Conservation (phyloP, 2,329 filamentous ascomycete genomes). For the Fusarium hainanense region DNA sequence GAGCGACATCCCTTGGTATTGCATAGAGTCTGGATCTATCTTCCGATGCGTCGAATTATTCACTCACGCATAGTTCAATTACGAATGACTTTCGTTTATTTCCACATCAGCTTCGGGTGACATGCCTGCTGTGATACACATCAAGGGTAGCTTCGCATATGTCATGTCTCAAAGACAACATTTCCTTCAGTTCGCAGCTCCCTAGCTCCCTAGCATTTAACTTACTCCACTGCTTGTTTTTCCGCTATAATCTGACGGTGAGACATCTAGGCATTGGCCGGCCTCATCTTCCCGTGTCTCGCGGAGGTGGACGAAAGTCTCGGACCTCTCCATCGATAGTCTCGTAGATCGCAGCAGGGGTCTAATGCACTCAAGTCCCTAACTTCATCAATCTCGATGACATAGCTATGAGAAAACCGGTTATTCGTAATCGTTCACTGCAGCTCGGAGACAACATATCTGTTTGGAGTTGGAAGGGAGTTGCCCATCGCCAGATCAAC, state of each 20-base stretch:
- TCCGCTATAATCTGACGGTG: not conserved
- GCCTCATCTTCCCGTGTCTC: not conserved
- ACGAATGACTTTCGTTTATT: not conserved
- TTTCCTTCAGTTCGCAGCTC: fast-evolving
- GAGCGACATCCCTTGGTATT: not conserved
- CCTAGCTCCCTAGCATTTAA: not conserved
- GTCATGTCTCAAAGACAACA: not conserved
- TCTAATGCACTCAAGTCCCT: too few relatives aligned
- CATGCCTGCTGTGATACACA: not conserved
- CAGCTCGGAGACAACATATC: not conserved
- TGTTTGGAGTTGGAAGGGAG: not conserved
- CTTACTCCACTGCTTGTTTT: not conserved
- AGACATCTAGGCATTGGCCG: not conserved
- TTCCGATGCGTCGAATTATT: not conserved
- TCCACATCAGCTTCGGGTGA: too few relatives aligned
- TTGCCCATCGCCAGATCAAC: not conserved
- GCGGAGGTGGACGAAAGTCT: not conserved
- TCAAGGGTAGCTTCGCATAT: not conserved
- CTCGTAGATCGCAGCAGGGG: not conserved
- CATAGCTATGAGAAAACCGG: not conserved
- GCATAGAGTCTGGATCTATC: not conserved
- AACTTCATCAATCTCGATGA: not conserved
- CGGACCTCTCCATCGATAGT: not conserved
- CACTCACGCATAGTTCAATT: fast-evolving
- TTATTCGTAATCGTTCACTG: not conserved